These are phyloP conservation scores for Yarrowia sp. DNA, from an alignment of 805 yeast species.

Conservation along the genomic window DNA sequence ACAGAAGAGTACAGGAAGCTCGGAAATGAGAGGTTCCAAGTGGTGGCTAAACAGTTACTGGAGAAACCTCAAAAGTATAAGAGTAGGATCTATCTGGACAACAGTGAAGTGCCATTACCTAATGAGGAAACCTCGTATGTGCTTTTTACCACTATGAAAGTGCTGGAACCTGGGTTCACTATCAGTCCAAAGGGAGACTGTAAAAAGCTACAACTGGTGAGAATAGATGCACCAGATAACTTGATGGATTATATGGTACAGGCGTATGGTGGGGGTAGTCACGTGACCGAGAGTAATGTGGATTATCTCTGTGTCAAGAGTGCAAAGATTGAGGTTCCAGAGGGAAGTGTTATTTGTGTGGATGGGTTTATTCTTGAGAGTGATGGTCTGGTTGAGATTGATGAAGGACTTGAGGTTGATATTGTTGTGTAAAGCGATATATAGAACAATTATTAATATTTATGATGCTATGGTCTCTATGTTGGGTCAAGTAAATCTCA, in stretches of 20 bases:
- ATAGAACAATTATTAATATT: background rate
- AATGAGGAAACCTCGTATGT: conserved; percentile 1
- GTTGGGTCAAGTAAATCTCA: too few relatives aligned
- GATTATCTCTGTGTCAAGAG: background rate
- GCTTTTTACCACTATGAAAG: conserved; percentile 10
- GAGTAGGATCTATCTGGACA: background rate
- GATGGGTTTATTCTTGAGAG: conserved; percentile 8
- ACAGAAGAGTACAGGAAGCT: conserved; percentile 59
- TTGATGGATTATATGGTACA: conserved; percentile 21
- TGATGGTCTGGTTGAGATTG: background rate
- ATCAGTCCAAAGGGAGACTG: conserved; percentile 14
- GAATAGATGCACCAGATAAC: conserved; percentile 14
- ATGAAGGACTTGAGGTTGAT: background rate
- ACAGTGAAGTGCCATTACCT: background rate
- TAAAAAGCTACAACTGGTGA: background rate
- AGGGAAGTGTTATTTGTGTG: conserved; percentile 3
- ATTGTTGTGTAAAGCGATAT: background rate
- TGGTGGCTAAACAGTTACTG: conserved; percentile 53
- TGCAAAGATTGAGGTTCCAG: background rate
- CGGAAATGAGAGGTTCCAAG: conserved; percentile 65
- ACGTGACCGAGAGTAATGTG: background rate
- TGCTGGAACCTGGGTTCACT: background rate
- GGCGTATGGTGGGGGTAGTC: conserved; percentile 5
- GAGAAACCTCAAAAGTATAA: background rate
- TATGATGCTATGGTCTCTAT: too few relatives aligned